These are phyloP conservation scores for Candida nanaspora DNA, from an alignment of 805 yeast species.

Conservation along the genomic window DNA sequence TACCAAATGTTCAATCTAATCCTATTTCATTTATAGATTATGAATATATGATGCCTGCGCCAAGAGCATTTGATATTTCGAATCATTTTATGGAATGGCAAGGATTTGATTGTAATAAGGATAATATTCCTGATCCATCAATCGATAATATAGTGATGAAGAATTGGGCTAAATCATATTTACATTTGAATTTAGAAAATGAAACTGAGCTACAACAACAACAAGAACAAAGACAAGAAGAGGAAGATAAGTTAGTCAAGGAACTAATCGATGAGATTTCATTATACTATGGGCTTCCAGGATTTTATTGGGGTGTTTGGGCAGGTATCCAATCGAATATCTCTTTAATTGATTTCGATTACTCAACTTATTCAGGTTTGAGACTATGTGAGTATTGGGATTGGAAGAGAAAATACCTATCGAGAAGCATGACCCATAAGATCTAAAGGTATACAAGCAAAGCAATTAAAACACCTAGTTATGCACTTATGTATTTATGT, in stretches of 20 bases:
- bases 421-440: neutral
- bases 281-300: slow-evolving; percentile 69
- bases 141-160: slow-evolving; percentile 35
- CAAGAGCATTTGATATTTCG: slow-evolving; percentile 68
- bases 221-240: slow-evolving; percentile 5
- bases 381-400: slow-evolving; percentile 62
- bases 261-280: slow-evolving; percentile 47
- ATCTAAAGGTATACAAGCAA: neutral
- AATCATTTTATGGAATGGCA: slow-evolving; percentile 79
- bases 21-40: slow-evolving; percentile 61
- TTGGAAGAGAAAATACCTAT: slow-evolving; percentile 43
- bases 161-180: slow-evolving; percentile 53
- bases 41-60: slow-evolving; percentile 67
- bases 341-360: slow-evolving; percentile 67
- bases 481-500: no score
- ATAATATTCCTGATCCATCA: slow-evolving; percentile 49
- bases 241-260: slow-evolving; percentile 24
- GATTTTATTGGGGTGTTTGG: slow-evolving; percentile 84
- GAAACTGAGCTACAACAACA: neutral
- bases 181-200: slow-evolving; percentile 21
- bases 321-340: slow-evolving; percentile 65
- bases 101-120: slow-evolving; percentile 64
- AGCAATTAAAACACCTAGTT: no score
- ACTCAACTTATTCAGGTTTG: slow-evolving; percentile 49
- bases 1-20: slow-evolving; percentile 9